A percentile compares a stretch with the other conserved stretches of the same genome.
These are phyloP conservation scores for Arctium lappa DNA, from an alignment of 129 eudicot genomes.

Conservation along the genomic window DNA sequence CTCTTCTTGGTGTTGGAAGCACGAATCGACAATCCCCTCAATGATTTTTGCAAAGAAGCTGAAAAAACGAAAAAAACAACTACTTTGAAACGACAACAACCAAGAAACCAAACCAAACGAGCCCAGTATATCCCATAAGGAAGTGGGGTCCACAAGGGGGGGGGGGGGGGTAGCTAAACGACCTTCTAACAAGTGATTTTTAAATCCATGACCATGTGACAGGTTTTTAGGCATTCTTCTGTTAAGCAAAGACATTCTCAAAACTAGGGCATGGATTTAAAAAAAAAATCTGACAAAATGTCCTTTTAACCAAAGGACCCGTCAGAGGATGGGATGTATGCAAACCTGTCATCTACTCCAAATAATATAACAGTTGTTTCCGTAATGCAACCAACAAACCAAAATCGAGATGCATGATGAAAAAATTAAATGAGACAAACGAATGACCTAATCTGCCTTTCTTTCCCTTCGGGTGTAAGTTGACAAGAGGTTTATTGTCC, in stretches of 20 bases:
- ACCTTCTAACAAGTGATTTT: neutral
- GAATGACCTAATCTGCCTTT: constrained; percentile 21
- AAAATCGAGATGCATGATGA: neutral
- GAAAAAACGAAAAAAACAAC: neutral
- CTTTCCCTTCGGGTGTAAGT: constrained; percentile 21
- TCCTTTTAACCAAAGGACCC: neutral
- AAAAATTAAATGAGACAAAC: neutral
- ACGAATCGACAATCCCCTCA: constrained; percentile 18
- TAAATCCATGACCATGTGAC: neutral
- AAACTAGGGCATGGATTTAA: neutral
- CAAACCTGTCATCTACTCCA: neutral
- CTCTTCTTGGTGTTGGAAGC: constrained; percentile 10
- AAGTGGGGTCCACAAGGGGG: neutral
- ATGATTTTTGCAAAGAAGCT: constrained; percentile 26
- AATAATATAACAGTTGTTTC: neutral
- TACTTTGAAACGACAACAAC: neutral
- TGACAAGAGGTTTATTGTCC: constrained; percentile 25
- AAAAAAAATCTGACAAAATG: neutral
- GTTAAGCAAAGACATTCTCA: too few relatives aligned
- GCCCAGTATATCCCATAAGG: neutral
- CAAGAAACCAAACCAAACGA: neutral
- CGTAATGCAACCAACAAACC: neutral
- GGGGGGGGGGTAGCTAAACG: neutral
- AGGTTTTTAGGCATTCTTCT: neutral
- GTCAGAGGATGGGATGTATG: neutral